These are phyloP conservation scores for Microdochium paspali DNA, from an alignment of 2,329 filamentous ascomycete genomes.

Conservation along the genomic window DNA sequence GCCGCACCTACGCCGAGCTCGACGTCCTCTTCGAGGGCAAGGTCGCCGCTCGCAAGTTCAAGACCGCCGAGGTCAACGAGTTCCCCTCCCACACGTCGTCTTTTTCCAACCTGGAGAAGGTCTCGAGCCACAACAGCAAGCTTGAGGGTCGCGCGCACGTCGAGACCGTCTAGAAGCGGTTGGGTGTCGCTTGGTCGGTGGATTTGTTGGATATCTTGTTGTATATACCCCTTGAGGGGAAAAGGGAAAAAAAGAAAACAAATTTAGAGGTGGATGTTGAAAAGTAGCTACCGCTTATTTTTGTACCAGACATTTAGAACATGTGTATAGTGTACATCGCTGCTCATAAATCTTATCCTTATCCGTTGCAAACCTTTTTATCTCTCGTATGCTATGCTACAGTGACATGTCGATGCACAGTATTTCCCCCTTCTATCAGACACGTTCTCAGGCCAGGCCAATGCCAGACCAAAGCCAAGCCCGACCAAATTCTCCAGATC, in stretches of 20 bases:
- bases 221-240: too few relatives aligned
- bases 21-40: constrained; percentile 30
- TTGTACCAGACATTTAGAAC: too few relatives aligned
- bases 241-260: background rate
- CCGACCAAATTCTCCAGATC: too few relatives aligned
- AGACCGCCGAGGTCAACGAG: constrained; percentile 26
- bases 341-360: too few relatives aligned
- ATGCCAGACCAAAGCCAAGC: too few relatives aligned
- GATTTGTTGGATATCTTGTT: background rate
- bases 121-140: background rate
- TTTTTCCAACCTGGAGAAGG: background rate
- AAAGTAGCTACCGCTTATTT: too few relatives aligned
- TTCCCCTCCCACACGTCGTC: constrained; percentile 16
- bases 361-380: too few relatives aligned
- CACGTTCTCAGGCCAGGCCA: too few relatives aligned
- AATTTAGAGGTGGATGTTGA: too few relatives aligned
- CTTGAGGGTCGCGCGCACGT: background rate
- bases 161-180: background rate
- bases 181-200: background rate
- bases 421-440: too few relatives aligned
- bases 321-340: background rate
- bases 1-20: constrained; percentile 31
- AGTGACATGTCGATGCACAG: too few relatives aligned
- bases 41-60: constrained; percentile 29
- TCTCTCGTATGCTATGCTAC: too few relatives aligned